These are phyloP conservation scores for Epichloe sp. DNA, from an alignment of 2,329 filamentous ascomycete species.

Conservation along the genomic window DNA sequence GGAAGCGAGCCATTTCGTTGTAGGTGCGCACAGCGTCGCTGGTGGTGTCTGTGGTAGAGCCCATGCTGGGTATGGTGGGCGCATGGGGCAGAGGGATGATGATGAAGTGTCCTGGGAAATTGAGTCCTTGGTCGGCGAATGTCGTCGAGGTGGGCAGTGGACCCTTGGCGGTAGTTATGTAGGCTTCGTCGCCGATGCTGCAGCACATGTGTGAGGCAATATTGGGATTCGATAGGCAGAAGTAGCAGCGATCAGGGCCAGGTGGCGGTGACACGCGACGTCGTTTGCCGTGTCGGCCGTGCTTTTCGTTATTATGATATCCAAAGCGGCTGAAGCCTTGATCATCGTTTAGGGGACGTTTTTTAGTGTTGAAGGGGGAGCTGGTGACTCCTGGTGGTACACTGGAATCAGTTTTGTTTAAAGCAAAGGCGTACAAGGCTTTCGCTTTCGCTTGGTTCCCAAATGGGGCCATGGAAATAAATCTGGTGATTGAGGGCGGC, in stretches of 20 bases:
- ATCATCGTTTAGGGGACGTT: slow-evolving; percentile 38
- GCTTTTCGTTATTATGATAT: slow-evolving; percentile 29
- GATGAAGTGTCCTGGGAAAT: slow-evolving; percentile 75
- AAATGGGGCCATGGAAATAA: slow-evolving; percentile 75
- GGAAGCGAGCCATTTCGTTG: slow-evolving; percentile 74
- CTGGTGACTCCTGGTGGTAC: slow-evolving; percentile 60
- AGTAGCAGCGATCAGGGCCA: slow-evolving; percentile 76
- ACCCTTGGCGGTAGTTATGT: slow-evolving; percentile 85
- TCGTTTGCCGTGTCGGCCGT: slow-evolving; percentile 32
- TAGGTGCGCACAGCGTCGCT: slow-evolving; percentile 48
- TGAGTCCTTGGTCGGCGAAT: slow-evolving; percentile 50
- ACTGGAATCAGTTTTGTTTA: slow-evolving; percentile 51
- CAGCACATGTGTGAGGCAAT: slow-evolving; percentile 79
- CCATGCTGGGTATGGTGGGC: slow-evolving; percentile 58
- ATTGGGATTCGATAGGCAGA: slow-evolving; percentile 81
- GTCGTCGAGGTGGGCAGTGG: slow-evolving; percentile 62
- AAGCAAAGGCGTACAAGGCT: slow-evolving; percentile 63
- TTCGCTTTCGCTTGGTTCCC: slow-evolving; percentile 69
- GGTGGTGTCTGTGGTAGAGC: slow-evolving; percentile 35
- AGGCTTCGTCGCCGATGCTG: slow-evolving; percentile 75
- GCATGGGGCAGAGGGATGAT: slow-evolving; percentile 81
- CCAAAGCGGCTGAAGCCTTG: slow-evolving; percentile 40
- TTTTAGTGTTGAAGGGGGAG: slow-evolving; percentile 57
- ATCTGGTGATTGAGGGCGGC: slow-evolving; percentile 58
- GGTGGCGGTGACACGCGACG: slow-evolving; percentile 41